A percentile compares a stretch with the other conserved stretches of the same genome.
Evolutionary conservation across 176 grass and related monocot species (phyloP).

Genomic region (Triticum turgidum): DNA sequence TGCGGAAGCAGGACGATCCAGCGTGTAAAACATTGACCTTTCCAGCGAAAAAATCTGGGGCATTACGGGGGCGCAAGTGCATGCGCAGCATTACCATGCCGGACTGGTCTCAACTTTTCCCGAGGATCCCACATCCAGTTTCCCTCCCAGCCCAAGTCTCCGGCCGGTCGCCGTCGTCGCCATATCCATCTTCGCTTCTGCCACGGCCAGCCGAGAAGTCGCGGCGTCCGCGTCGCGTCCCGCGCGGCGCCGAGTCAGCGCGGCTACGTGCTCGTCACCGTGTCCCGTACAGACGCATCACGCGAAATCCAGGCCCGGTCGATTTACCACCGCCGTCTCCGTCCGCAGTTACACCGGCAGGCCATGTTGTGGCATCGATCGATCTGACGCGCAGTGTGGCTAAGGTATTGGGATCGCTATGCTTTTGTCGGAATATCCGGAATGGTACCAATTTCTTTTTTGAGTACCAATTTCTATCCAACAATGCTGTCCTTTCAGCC

Average conservation of each 20-base stretch:
- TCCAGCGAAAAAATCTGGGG: slow-evolving; percentile 18
- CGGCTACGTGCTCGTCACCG: neutral
- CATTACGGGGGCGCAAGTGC: neutral
- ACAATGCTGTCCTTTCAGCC: neutral
- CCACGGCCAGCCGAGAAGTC: neutral
- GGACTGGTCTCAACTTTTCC: neutral
- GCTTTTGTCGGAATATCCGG: slow-evolving; percentile 29
- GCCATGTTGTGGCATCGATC: neutral
- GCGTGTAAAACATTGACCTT: slow-evolving; percentile 42
- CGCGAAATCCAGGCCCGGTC: neutral
- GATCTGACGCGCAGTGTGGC: neutral
- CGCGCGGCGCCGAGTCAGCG: slow-evolving; percentile 42
- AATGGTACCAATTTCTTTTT: neutral
- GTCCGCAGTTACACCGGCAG: slow-evolving; percentile 23
- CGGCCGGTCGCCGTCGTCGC: neutral
- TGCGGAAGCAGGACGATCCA: slow-evolving; percentile 34
- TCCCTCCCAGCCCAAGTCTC: slow-evolving; percentile 31
- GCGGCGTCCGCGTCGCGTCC: slow-evolving; percentile 8
- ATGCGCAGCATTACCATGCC: no score
- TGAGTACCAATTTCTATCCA: neutral
- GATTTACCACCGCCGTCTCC: neutral
- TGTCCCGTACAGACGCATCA: neutral
- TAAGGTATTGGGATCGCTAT: neutral
- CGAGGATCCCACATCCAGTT: slow-evolving; percentile 9
- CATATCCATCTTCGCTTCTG: neutral